These are phyloP conservation scores for Coemansia nantahalensis DNA, from an alignment of 192 early-diverging fungal species.

Conservation along the genomic window DNA sequence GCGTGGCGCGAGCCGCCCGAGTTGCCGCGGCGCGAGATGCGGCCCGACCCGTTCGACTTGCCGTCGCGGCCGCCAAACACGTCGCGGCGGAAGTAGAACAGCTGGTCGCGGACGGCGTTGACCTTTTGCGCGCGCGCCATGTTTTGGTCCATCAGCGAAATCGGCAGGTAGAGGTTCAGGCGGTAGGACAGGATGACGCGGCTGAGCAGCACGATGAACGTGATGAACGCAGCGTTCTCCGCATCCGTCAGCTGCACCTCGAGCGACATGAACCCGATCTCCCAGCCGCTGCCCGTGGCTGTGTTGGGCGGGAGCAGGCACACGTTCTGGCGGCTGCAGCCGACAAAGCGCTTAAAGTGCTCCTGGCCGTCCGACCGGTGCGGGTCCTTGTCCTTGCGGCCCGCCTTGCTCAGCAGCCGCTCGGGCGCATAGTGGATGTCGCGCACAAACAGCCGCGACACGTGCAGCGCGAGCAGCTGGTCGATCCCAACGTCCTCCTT, in stretches of 20 bases:
- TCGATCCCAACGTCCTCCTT: conserved; percentile 73
- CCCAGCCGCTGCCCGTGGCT: conserved; percentile 87
- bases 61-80: conserved; percentile 57
- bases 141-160: conserved; percentile 94
- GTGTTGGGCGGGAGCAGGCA: conserved; percentile 97
- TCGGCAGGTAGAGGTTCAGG: conserved; percentile 94
- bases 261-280: conserved; percentile 95
- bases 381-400: not conserved
- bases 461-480: conserved; percentile 81
- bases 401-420: conserved; percentile 58
- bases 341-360: conserved; percentile 98
- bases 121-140: conserved; percentile 81
- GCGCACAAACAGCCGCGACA: conserved; percentile 92
- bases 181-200: conserved; percentile 80
- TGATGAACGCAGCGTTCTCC: conserved; percentile 93
- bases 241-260: conserved; percentile 95
- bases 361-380: conserved; percentile 62
- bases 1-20: conserved; percentile 8
- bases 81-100: conserved; percentile 90
- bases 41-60: conserved; percentile 30
- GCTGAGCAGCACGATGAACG: conserved; percentile 93
- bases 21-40: conserved; percentile 31
- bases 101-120: conserved; percentile 71
- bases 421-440: conserved; percentile 91
- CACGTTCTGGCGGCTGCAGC: conserved; percentile 97